These are phyloP conservation scores for Claviceps citrina DNA, from an alignment of 2,329 filamentous ascomycete species.

Conservation along the genomic window DNA sequence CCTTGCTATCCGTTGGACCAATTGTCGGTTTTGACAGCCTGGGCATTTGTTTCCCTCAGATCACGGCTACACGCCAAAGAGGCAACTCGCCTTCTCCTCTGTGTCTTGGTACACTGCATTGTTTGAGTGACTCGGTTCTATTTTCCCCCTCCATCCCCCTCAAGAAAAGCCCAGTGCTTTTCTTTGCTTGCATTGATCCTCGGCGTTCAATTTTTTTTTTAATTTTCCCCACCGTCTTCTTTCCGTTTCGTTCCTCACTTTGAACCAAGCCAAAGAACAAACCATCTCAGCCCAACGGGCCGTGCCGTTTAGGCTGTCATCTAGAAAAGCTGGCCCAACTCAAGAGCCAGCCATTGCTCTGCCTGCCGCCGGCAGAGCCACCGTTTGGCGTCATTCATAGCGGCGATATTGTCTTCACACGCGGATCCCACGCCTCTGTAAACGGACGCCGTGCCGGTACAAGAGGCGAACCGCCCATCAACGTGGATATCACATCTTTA, in stretches of 20 bases:
- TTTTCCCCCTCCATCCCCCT: neutral
- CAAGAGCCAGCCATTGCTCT: constrained; percentile 26
- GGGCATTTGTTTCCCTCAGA: neutral
- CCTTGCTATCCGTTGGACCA: neutral
- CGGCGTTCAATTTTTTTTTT: no score
- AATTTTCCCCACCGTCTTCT: no score
- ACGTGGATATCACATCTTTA: constrained; percentile 88
- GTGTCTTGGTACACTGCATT: constrained; percentile 10
- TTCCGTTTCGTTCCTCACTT: no score
- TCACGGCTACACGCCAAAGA: constrained; percentile 3
- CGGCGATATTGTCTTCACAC: constrained; percentile 15
- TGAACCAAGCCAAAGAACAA: neutral
- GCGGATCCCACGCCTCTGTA: constrained; percentile 16
- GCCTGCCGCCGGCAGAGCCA: constrained; percentile 26
- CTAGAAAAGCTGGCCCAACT: constrained; percentile 26
- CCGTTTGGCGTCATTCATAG: constrained; percentile 16
- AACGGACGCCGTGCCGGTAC: constrained; percentile 14
- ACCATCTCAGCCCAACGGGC: constrained; percentile 2
- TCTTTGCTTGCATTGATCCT: neutral
- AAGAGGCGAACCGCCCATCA: constrained; percentile 36
- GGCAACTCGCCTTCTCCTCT: constrained; percentile 2
- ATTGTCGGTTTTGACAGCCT: neutral
- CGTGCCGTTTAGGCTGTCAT: constrained; percentile 11
- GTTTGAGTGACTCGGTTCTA: constrained; percentile 6
- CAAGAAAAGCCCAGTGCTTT: constrained; percentile 3